Base-by-base conservation (phyloP, 176 grass and related monocot species). In the Cymbopogon citratus region DNA sequence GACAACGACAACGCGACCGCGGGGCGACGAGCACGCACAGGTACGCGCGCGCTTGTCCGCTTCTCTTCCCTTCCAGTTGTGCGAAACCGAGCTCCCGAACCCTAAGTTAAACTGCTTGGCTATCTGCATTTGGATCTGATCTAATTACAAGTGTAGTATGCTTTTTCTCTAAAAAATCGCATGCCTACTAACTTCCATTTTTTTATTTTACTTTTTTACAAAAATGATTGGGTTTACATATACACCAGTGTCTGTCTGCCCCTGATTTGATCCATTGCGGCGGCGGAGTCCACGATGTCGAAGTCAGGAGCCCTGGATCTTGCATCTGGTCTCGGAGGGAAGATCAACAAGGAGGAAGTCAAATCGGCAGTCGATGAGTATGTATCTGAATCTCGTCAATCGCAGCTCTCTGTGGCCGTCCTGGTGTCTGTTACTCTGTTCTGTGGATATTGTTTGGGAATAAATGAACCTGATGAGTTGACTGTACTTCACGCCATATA, bases 281-380 rank as follows among this genome's bases (percentile, higher is more conserved):
- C 34, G 7, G 76, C 69, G 6, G 69, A 73, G 41, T n/a, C 7
- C 62, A 25, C 75, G 57, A 92, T 89, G 90, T 92, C 90, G 46
- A 92, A 77, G 77, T 3, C 80, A 16, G 87, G 87, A 38, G 71
- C 90, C 23, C 11, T 89, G 76, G 90, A 92, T 89, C 90, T 92
- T 66, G 90, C 90, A 24, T 77, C 80, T 9, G 90, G 80, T 65
- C 29, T 92, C 14, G 90, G 90, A 80, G 90, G 87, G 65, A 89
- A 87, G 65, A 92, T 92, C 65, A 18, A 59, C 66, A 92, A 89
- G 84, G 90, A 81, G 24, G 87, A 87, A 3, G 80, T 92, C 62
- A 86, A 89, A 33, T 92, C 90, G 1, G 90, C 90, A 10, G 87
- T 89, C 39, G 87, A 92, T 27, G 86, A 92, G 90, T 92, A 81